Evolutionary conservation across 1,284 basidiomycete genomes (phyloP).

Genomic region (Ustilago cynodontis): DNA sequence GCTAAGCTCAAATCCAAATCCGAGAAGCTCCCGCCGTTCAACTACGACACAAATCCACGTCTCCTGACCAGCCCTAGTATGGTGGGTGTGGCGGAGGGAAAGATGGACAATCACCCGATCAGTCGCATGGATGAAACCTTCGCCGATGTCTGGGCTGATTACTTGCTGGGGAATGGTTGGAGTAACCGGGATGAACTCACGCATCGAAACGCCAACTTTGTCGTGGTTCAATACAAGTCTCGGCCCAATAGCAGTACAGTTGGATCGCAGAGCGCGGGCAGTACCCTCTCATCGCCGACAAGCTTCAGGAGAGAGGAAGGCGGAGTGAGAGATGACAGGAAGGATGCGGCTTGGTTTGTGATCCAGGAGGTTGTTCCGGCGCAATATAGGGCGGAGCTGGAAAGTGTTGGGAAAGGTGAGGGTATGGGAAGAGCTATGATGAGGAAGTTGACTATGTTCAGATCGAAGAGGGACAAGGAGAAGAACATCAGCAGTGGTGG

Average conservation of each 20-base stretch:
- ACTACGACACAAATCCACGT: conserved; percentile 59
- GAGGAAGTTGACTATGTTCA: conserved; percentile 66
- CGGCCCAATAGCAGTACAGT: conserved; percentile 51
- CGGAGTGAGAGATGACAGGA: conserved; percentile 44
- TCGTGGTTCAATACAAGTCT: conserved; percentile 65
- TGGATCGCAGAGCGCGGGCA: conserved; percentile 37
- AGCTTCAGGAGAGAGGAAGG: conserved; percentile 33
- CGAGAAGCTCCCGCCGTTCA: conserved; percentile 58
- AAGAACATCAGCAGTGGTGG: conserved; percentile 17
- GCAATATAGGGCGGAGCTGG: conserved; percentile 62
- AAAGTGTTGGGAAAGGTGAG: conserved; percentile 40
- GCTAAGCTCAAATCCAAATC: conserved; percentile 49
- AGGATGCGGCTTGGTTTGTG: conserved; percentile 67
- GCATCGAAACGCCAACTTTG: conserved; percentile 67
- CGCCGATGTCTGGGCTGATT: conserved; percentile 68
- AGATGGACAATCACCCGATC: conserved; percentile 41
- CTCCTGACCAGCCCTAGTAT: conserved; percentile 51
- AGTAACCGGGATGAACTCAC: conserved; percentile 68
- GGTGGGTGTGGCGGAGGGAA: conserved; percentile 26
- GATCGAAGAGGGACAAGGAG: conserved; percentile 32
- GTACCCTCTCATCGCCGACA: conserved; percentile 33
- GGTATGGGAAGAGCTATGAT: conserved; percentile 59
- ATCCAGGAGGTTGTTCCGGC: conserved; percentile 66
- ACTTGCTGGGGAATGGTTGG: conserved; percentile 66
- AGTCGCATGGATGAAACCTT: conserved; percentile 65